Base-by-base conservation (phyloP, 768 basidiomycete genomes). In the Tulasnella sp. region DNA sequence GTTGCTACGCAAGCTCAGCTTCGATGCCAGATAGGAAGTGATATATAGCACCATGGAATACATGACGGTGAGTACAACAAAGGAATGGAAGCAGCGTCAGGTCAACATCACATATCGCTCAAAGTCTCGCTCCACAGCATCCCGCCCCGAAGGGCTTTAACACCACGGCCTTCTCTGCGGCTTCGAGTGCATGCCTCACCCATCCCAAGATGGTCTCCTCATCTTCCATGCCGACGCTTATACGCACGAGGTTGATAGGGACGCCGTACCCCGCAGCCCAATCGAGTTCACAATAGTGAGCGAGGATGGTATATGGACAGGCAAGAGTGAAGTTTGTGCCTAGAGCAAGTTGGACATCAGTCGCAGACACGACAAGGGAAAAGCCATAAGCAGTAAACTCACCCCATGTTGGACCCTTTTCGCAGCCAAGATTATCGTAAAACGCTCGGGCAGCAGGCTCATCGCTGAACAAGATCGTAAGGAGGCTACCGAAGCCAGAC, bases 301-400 rank as follows among this genome's bases (percentile, higher is more conserved):
- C 97, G 40, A 99, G 88, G 80, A 99, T 92, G 14, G 95, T 94
- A 85, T 95, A 98, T 37, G 97, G 97, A 83, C 92, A 96, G 42
- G 96, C 96, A 40, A 99, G 89, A 1, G 97, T 98, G 85, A 98
- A 98, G 88, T 96, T 98, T 31, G 97, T 98, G 2, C 97, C 97
- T 80, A 50, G 48, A 48, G 42, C 74, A 82, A 83, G 80, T 83
- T 83, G 3, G 0, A 82, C 81, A 0, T 42, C 42, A 22, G 83
- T 50, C 12, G n/a, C 16, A 8, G 12, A 1, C 48, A 20, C 18
- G 22, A 50, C 48, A 5, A 83, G 14, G 16, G 58, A 77, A 42
- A 20, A 3, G 28, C n/a, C 46, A 31, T n/a, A 34, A 20, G 41
- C 37, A 31, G 44, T 46, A 24, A 31, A 48, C 44, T 22, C 44